Conservation (phyloP, 495 filamentous ascomycete genomes). For the Hyaloscypha hepaticicola region DNA sequence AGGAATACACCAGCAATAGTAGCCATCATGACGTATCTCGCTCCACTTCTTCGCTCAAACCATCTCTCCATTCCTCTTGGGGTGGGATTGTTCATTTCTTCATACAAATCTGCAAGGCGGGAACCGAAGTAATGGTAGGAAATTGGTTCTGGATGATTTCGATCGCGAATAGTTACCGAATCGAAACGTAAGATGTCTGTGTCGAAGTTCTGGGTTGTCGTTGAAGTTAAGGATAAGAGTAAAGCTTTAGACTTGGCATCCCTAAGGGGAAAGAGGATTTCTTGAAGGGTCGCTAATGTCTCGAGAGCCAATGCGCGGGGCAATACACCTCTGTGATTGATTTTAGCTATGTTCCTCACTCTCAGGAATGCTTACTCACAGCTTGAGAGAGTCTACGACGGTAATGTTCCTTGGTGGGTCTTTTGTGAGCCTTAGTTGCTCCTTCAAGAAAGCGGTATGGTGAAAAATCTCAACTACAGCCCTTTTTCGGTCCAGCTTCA, state of each 20-base stretch:
- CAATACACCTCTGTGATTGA: constrained; percentile 25
- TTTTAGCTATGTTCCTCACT: not conserved
- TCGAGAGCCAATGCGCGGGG: constrained; percentile 38
- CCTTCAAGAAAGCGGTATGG: constrained; percentile 37
- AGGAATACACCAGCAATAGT: constrained; percentile 38
- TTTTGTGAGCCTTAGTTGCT: constrained; percentile 35
- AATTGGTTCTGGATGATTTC: constrained; percentile 34
- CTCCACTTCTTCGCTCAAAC: constrained; percentile 40
- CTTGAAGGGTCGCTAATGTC: constrained; percentile 36
- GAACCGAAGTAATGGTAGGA: constrained; percentile 36
- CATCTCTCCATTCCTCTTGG: constrained; percentile 37
- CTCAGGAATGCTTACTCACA: constrained; percentile 3
- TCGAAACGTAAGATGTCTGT: constrained; percentile 36
- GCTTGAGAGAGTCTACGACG: not conserved
- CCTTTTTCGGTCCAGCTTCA: constrained; percentile 33
- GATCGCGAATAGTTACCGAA: constrained; percentile 30
- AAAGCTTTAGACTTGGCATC: constrained; percentile 36
- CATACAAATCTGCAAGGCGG: constrained; percentile 36
- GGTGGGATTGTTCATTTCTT: constrained; percentile 38
- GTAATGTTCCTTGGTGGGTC: constrained; percentile 19
- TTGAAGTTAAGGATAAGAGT: constrained; percentile 30
- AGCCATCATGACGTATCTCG: constrained; percentile 40
- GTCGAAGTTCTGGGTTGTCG: constrained; percentile 30
- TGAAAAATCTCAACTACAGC: constrained; percentile 36
- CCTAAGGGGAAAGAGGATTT: constrained; percentile 39